Evolutionary conservation across 108 stramenopile genomes (phyloP).

Genomic region (Nitzschia sp.): DNA sequence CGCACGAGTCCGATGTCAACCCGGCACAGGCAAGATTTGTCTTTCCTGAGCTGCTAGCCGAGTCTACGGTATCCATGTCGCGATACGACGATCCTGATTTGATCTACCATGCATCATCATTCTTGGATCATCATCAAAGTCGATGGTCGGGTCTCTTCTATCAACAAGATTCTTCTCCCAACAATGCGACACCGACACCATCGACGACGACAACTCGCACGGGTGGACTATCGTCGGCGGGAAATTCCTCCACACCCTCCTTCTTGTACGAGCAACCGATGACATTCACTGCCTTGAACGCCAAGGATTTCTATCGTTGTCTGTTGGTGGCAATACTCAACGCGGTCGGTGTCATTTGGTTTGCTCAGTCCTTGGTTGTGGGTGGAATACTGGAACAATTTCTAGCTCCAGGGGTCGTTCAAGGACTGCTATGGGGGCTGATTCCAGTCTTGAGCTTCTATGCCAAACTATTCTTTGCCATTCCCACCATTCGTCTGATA

Average conservation of each 20-base stretch:
- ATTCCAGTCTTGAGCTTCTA: constrained; percentile 68
- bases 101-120: constrained; percentile 8
- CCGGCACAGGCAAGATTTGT: constrained; percentile 38
- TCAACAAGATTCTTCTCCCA: background rate
- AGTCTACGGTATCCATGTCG: constrained; percentile 22
- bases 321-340: constrained; percentile 62
- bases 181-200: too few species aligned
- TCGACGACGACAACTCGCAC: background rate
- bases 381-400: constrained; percentile 55
- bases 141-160: constrained; percentile 19
- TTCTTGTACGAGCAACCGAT: constrained; percentile 58
- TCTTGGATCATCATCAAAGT: constrained; percentile 27
- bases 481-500: constrained; percentile 49
- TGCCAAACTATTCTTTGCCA: constrained; percentile 59
- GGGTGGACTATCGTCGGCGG: background rate
- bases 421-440: constrained; percentile 18
- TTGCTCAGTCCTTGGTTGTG: constrained; percentile 51
- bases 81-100: constrained; percentile 17
- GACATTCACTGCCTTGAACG: constrained; percentile 50
- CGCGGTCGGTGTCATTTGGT: constrained; percentile 72
- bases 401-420: constrained; percentile 10
- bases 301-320: constrained; percentile 66
- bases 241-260: constrained; percentile 34
- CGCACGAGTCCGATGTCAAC: constrained; percentile 27
- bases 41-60: constrained; percentile 79